Base-by-base conservation (phyloP, 1,284 basidiomycete genomes). In the Albatrellus sp. region DNA sequence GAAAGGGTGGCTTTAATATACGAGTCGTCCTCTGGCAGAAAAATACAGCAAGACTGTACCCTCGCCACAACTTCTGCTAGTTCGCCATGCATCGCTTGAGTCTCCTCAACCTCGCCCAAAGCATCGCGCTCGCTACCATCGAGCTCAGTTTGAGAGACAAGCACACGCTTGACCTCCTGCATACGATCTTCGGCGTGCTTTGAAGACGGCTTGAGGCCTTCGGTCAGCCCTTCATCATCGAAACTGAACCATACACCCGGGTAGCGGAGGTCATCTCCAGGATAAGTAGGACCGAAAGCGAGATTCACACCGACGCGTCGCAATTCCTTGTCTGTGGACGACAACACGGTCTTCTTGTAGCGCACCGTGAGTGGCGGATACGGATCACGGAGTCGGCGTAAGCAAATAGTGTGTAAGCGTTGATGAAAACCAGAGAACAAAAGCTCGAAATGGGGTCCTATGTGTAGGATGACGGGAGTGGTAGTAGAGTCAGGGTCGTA, bases 181-280 rank as follows among this genome's bases (percentile, higher is more conserved):
- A 67, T 70, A 44, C 78, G 67, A 52, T 82, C 82, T 40, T 80
- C 77, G 3, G 31, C 19, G 6, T 12, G 16, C 12, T 12, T 28
- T 8, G 36, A 12, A 8, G n/a, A 13, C 5, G 35, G 20, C 52
- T 75, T 75, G 47, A 72, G 54, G 4, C 69, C 66, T 42, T 80
- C 76, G 1, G 60, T 60, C 37, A 75, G 64, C 3, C 66, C 62
- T 54, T 83, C 85, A 47, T 80, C 82, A 36, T 78, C 80, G 55
- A 86, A 82, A 51, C 78, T 77, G 56, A 92, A 92, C 66, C 76
- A 79, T 17, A 91, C 70, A 0, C 89, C 90, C 0, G 90, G 90
- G 60, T 88, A 90, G 40, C 72, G 72, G 57, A 91, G 59, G 50
- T 80, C 77, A 46, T 85, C 80, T 33, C 83, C 82, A 11, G 80